A percentile compares a stretch with the other conserved stretches of the same genome.
Conservation (phyloP, 2,329 filamentous ascomycete genomes). For the Fusarium subtropicale region DNA sequence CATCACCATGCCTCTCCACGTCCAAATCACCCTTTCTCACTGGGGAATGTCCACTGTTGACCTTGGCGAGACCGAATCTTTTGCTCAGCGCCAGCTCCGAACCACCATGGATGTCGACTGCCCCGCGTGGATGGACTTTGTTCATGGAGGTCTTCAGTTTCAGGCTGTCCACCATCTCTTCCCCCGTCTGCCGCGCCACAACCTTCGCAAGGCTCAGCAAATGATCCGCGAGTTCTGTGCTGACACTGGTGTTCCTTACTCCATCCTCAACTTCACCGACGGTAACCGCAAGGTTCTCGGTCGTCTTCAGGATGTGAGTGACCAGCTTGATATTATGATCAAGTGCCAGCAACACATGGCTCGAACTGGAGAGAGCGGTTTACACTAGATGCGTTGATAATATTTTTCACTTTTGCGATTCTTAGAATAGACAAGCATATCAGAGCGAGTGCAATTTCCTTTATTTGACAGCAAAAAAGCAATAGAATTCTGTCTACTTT, state of each 20-base stretch:
- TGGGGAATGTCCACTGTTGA: constrained; percentile 78
- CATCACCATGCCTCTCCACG: constrained; percentile 74
- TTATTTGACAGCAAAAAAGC: constrained; percentile 15
- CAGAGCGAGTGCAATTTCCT: constrained; percentile 7
- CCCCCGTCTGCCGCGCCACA: constrained; percentile 75
- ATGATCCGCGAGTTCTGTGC: constrained; percentile 72
- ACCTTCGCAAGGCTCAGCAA: constrained; percentile 69
- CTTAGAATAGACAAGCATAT: constrained; percentile 13
- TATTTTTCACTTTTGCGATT: neutral
- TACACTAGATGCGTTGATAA: constrained; percentile 40
- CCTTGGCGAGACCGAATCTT: constrained; percentile 72
- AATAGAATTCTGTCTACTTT: constrained; percentile 9
- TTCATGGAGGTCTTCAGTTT: constrained; percentile 79
- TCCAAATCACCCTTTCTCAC: constrained; percentile 78
- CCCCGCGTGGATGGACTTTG: constrained; percentile 76
- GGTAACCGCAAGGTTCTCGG: constrained; percentile 67
- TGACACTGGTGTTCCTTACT: constrained; percentile 73
- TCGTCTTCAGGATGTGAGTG: constrained; percentile 66
- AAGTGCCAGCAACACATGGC: constrained; percentile 67
- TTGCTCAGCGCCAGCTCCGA: constrained; percentile 75
- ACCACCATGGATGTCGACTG: constrained; percentile 82
- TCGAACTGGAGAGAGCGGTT: constrained; percentile 58
- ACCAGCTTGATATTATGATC: constrained; percentile 70
- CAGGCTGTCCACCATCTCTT: constrained; percentile 78
- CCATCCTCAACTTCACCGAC: constrained; percentile 69